Conservation (phyloP, 1,284 basidiomycete species). For the Ganoderma meredithae region DNA sequence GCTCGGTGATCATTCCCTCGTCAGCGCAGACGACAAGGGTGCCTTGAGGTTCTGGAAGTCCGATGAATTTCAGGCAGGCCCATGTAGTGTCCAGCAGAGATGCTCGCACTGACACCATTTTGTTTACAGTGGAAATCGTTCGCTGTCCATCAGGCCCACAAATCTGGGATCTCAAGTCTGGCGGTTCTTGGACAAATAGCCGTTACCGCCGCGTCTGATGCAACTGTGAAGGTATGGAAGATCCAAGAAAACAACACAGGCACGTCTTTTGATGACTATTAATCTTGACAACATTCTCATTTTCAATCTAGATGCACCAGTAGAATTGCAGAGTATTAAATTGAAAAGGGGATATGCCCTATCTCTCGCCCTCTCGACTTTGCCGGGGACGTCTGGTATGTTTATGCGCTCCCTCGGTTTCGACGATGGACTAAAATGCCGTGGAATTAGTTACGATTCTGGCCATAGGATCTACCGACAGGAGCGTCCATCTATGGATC, state of each 20-base stretch:
- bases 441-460: constrained; percentile 66
- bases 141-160: constrained; percentile 64
- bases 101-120: constrained; percentile 31
- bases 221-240: constrained; percentile 76
- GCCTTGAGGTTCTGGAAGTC: constrained; percentile 61
- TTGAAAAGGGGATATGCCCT: constrained; percentile 80
- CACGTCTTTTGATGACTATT: constrained; percentile 25
- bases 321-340: constrained; percentile 66
- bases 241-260: constrained; percentile 44
- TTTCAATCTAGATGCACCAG: constrained; percentile 46
- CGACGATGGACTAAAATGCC: background rate
- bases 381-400: constrained; percentile 76
- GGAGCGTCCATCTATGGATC: constrained; percentile 79
- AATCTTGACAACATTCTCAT: background rate
- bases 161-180: constrained; percentile 72
- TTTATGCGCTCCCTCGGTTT: background rate
- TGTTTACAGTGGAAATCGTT: constrained; percentile 60
- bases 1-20: constrained; percentile 54
- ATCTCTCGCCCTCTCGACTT: constrained; percentile 64
- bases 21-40: constrained; percentile 82
- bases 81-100: background rate
- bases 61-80: constrained; percentile 48
- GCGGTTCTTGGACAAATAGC: constrained; percentile 56
- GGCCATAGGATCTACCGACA: constrained; percentile 81
- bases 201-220: constrained; percentile 85